Percentiles rank a stretch among this genome's conserved stretches.
phyloP scores from a whole-genome alignment of 345 rosid genomes.

The Mercurialis annua region DNA sequence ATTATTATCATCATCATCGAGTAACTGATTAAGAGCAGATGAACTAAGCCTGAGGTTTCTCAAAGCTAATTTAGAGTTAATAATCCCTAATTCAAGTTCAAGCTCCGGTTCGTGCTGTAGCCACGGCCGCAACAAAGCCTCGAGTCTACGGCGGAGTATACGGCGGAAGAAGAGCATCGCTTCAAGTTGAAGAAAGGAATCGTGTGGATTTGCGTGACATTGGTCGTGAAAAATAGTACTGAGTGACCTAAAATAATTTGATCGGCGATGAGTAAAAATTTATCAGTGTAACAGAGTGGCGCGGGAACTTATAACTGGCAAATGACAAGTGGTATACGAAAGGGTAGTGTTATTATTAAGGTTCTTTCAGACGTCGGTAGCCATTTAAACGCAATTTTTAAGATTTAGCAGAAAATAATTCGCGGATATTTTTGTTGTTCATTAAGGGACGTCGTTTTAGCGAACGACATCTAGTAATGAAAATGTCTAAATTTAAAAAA shows the following conservation, averaged over 20 bases:
- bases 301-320: conserved; percentile 8
- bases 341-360: no score
- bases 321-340: no score
- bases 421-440: no score
- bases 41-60: conserved; percentile 48
- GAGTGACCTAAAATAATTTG: neutral
- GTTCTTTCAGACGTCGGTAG: no score
- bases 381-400: no score
- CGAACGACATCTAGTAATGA: no score
- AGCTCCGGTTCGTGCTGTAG: conserved; percentile 63
- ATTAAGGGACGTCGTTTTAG: no score
- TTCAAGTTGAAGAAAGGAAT: conserved; percentile 18
- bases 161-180: conserved; percentile 48
- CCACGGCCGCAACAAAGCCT: conserved; percentile 61
- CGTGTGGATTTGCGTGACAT: neutral
- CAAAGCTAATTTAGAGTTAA: conserved; percentile 42
- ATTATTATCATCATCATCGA: no score
- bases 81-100: conserved; percentile 55
- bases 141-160: conserved; percentile 47
- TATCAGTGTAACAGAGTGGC: no score
- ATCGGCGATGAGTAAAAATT: neutral
- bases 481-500: no score
- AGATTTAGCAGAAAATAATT: no score
- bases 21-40: conserved; percentile 45
- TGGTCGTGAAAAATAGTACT: neutral